Evolutionary conservation across 805 yeast genomes (phyloP), one percentile per base, ranked within the genome.

Genomic region (Wickerhamomyces ciferrii): DNA sequence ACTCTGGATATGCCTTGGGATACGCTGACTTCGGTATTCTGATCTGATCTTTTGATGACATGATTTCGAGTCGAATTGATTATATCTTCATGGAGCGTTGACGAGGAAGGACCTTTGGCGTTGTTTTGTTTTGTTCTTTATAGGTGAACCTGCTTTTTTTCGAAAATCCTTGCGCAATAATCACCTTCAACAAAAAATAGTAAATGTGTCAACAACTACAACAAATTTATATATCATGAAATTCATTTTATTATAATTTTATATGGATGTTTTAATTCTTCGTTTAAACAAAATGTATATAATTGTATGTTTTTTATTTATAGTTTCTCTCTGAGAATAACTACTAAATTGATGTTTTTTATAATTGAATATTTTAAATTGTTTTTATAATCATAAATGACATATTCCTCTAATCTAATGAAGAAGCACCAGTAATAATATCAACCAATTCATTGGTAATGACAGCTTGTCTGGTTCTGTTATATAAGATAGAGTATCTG

Each of bases 391-490:
- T 20, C 29, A 29, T 32, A 31, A 43, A 43, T 24, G 27, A 24
- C 6, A 7, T 17, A 8, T 37, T 10, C 15, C 25, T 39, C 68
- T 86, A 92, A 77, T 87, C 96, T 76, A 94, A 83, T 50, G 98
- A 89, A 54, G 98, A 89, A 65, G 99, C 99, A 90, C 99, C 99
- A 63, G 99, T 94, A 72, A 94, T 92, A 67, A 94, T 94, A 76
- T 94, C 99, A 67, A 94, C 99, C 83, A 94, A 79, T 80, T 94
- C 99, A 83, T 94, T 94, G 74, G 98, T 91, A 67, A 92, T 92
- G 67, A 91, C 97, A 59, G 97, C 97, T 81, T 94, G 99, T 80
- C 97, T 89, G 66, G 97, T 86, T 83, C 99, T 92, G 91, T 94
- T 94, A 78, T 94, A 94, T 74, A 94, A 83, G 71, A 94, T 94